Percentiles rank a stretch among this genome's conserved stretches.
Conservation (phyloP, 2,329 filamentous ascomycete genomes). For the Diplocarpon rosae region DNA sequence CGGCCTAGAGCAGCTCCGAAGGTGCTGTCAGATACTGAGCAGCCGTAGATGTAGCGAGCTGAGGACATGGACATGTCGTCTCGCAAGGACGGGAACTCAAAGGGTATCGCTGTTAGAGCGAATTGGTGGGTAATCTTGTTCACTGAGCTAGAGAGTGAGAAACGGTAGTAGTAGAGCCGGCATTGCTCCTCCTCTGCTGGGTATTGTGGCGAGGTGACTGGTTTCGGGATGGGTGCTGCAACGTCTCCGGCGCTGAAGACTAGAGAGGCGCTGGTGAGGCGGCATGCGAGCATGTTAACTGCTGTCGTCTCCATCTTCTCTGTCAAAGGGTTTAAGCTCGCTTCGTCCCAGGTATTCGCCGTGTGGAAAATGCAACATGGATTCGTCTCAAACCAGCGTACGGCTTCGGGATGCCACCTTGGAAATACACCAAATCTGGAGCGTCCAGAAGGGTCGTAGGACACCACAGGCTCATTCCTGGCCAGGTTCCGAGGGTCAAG, state of each 20-base stretch:
- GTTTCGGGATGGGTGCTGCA: constrained; percentile 36
- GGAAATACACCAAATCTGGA: constrained; percentile 61
- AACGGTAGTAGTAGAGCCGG: constrained; percentile 58
- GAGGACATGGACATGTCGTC: constrained; percentile 43
- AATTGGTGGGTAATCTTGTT: constrained; percentile 47
- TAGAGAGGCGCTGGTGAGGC: constrained; percentile 53
- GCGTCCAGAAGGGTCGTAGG: constrained; percentile 44
- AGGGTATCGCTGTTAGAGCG: constrained; percentile 51
- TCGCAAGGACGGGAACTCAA: constrained; percentile 55
- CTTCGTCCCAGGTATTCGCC: constrained; percentile 57
- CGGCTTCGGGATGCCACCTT: constrained; percentile 41
- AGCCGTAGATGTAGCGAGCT: constrained; percentile 56
- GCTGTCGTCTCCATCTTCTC: constrained; percentile 27
- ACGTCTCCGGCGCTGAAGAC: constrained; percentile 57
- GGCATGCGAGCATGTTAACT: constrained; percentile 55
- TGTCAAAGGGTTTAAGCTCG: constrained; percentile 14
- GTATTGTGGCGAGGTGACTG: constrained; percentile 8
- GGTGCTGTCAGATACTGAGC: constrained; percentile 44
- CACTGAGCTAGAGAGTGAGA: constrained; percentile 33
- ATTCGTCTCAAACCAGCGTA: constrained; percentile 58
- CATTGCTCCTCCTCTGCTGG: constrained; percentile 51
- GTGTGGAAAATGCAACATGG: constrained; percentile 63
- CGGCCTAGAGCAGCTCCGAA: constrained; percentile 51
- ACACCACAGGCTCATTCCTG: constrained; percentile 43
- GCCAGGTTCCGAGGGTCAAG: constrained; percentile 52